Evolutionary conservation across 225 moss, liverwort and hornwort species (phyloP).

Genomic region (Thuidium tamariscinum): DNA sequence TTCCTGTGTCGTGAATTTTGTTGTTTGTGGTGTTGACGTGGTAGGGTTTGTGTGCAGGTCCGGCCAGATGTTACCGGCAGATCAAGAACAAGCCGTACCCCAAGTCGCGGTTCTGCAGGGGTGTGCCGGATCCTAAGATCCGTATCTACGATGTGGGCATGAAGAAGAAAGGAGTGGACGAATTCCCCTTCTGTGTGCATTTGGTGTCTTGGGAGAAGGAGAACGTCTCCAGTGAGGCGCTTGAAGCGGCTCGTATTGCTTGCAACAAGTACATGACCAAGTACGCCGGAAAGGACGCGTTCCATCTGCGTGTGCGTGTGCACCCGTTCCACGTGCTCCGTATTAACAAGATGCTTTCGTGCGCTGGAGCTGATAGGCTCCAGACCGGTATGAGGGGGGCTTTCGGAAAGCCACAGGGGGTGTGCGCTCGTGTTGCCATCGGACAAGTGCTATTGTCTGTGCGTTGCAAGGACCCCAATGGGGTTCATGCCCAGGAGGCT

Average conservation of each 20-base stretch:
- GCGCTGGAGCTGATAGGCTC: slow-evolving; percentile 59
- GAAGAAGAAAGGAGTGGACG: slow-evolving; percentile 84
- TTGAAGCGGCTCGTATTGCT: slow-evolving; percentile 86
- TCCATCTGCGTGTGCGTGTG: slow-evolving; percentile 80
- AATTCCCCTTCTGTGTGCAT: slow-evolving; percentile 83
- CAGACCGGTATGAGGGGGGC: slow-evolving; percentile 65
- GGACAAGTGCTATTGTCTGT: slow-evolving; percentile 59
- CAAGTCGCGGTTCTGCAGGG: slow-evolving; percentile 78
- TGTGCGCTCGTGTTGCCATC: slow-evolving; percentile 49
- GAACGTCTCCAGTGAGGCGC: slow-evolving; percentile 79
- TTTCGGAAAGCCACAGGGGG: slow-evolving; percentile 59
- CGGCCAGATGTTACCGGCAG: slow-evolving; percentile 86
- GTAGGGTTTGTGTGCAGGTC: slow-evolving; percentile 31
- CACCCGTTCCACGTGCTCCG: slow-evolving; percentile 78
- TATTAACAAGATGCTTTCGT: slow-evolving; percentile 55
- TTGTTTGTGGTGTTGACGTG: not conserved
- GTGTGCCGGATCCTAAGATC: slow-evolving; percentile 90
- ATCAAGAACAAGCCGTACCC: slow-evolving; percentile 94
- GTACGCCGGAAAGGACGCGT: slow-evolving; percentile 85
- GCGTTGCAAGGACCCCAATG: slow-evolving; percentile 50
- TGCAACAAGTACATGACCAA: slow-evolving; percentile 98
- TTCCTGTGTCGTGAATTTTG: not conserved
- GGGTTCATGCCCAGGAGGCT: slow-evolving; percentile 51
- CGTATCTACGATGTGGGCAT: slow-evolving; percentile 96
- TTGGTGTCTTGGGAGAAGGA: slow-evolving; percentile 93